Base-by-base conservation (phyloP, 2,329 filamentous ascomycete genomes). In the Epicoccum sorghinum region DNA sequence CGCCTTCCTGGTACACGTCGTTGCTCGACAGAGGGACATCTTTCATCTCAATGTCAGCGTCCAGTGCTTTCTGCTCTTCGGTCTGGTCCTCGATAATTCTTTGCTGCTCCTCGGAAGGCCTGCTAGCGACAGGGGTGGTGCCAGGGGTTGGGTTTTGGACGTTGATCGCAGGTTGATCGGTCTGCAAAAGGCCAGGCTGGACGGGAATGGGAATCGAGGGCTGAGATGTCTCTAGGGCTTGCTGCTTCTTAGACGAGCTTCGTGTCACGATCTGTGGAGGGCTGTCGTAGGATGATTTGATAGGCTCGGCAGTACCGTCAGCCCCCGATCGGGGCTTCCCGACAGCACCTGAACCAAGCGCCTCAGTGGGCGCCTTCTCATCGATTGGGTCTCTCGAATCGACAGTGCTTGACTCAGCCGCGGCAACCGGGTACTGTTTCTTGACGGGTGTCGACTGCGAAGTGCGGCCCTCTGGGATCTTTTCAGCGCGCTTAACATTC, bases 11-110 rank as follows among this genome's bases (percentile, higher is more conserved):
- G 12, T 76, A 71, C 41, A 84, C 77, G 47, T 85, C 81, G 36
- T 80, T 78, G 33, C 75, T 67, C n/a, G 81, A 77, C 37, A 82
- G 72, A 27, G 83, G 82, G 37, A 82, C 66, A 55, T 90, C 88
- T 32, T 81, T 80, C 85, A 91, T 90, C 50, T 86, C 81, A 49
- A 88, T 78, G 60, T 85, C 82, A 47, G 75, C 82, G 61, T 87
- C 84, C 4, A 71, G 66, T 44, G 75, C 68, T 53, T 77, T 73
- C 60, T 82, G 80, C 53, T 79, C 70, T 24, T 78, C 74, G 12
- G 80, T 83, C 73, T 77, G 65, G 72, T 83, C 66, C 71, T 80
- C 66, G 76, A 84, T 75, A 72, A 78, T 48, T 47, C 73, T 69
- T 38, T 75, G 61, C 48, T 76, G 70, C 40, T 77, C 66, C 40